Conservation (phyloP, 1,284 basidiomycete species). For the Paramarasmius palmivorus region DNA sequence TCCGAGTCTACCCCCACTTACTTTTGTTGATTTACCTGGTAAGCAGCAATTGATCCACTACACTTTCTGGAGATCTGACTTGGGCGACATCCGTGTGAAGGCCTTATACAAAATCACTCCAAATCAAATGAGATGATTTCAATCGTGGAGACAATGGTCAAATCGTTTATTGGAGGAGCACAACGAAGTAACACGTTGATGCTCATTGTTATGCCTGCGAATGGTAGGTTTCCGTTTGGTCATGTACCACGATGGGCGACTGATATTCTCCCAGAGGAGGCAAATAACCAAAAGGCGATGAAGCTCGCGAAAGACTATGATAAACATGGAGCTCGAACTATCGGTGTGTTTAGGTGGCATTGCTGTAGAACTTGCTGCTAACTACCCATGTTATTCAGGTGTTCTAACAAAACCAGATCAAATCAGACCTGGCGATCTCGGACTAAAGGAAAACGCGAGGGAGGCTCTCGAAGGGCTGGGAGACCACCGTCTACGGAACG, state of each 20-base stretch:
- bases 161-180: slow-evolving; percentile 38
- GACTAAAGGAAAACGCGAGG: slow-evolving; percentile 33
- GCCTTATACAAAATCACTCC: slow-evolving; percentile 55
- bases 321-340: slow-evolving; percentile 40
- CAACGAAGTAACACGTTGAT: slow-evolving; percentile 48
- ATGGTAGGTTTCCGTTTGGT: slow-evolving; percentile 36
- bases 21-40: slow-evolving; percentile 59
- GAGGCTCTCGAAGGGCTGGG: slow-evolving; percentile 41
- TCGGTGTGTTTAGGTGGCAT: slow-evolving; percentile 36
- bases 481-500: slow-evolving; percentile 31
- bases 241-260: not conserved
- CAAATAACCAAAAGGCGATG: slow-evolving; percentile 48
- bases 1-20: slow-evolving; percentile 46
- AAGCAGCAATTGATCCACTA: not conserved
- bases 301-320: slow-evolving; percentile 41
- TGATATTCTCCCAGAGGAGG: slow-evolving; percentile 37
- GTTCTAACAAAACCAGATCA: slow-evolving; percentile 53
- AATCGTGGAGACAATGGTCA: slow-evolving; percentile 47
- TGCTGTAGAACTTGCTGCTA: not conserved
- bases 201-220: slow-evolving; percentile 62
- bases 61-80: not conserved
- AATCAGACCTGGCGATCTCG: slow-evolving; percentile 38
- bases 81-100: slow-evolving; percentile 27
- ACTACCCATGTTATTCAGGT: slow-evolving; percentile 24
- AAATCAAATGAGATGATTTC: slow-evolving; percentile 33